phyloP scores from a whole-genome alignment of 805 yeast genomes.

The Candida golubevii region DNA sequence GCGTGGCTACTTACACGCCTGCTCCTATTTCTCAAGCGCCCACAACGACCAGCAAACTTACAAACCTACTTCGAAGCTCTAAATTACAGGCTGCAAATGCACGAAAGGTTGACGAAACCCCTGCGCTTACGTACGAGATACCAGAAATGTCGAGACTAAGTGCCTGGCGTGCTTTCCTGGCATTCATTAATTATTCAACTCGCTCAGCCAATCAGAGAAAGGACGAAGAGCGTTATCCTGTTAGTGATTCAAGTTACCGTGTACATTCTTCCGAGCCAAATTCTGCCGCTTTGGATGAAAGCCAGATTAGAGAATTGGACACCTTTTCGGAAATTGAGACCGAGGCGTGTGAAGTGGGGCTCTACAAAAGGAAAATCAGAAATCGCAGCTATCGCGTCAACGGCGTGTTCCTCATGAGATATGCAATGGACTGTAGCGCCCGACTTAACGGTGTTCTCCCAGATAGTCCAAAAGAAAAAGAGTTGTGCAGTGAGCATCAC shows the following conservation, averaged over 20 bases:
- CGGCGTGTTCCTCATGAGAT: constrained; percentile 14
- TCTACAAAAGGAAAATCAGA: constrained; percentile 2
- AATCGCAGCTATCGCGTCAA: constrained; percentile 16
- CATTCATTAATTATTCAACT: constrained; percentile 9
- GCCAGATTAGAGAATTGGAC: neutral
- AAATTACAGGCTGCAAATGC: neutral
- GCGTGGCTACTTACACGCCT: constrained; percentile 1
- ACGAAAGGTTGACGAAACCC: neutral
- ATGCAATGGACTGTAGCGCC: constrained; percentile 17
- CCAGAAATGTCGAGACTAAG: constrained; percentile 1
- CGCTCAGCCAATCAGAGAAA: constrained; percentile 2
- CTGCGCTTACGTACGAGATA: neutral
- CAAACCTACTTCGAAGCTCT: constrained; percentile 1
- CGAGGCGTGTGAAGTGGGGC: constrained; percentile 1
- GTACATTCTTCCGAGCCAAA: too few relatives aligned
- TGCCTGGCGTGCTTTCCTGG: constrained; percentile 9
- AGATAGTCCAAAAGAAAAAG: constrained; percentile 3
- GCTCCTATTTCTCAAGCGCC: neutral
- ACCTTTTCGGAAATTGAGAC: neutral
- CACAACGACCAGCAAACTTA: constrained; percentile 2
- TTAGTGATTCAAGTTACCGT: too few relatives aligned
- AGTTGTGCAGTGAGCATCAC: constrained; percentile 1
- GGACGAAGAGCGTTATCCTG: constrained; percentile 1
- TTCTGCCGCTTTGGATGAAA: too few relatives aligned
- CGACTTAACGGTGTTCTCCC: constrained; percentile 10